These are phyloP conservation scores for Penicillium crystallinum DNA, from an alignment of 495 filamentous ascomycete genomes.

Conservation along the genomic window DNA sequence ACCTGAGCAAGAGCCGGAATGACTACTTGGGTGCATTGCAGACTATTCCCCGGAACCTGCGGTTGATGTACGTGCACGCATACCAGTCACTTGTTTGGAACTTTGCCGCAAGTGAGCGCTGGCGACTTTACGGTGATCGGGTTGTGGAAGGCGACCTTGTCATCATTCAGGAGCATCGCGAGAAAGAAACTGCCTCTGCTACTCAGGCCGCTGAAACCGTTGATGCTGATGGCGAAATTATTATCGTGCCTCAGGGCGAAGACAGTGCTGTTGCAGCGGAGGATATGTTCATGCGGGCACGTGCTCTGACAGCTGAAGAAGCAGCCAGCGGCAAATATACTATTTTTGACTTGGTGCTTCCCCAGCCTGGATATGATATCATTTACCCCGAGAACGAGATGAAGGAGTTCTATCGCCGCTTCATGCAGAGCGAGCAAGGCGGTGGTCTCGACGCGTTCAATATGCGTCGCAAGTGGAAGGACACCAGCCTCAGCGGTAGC, in stretches of 20 bases:
- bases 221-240: conserved; percentile 66
- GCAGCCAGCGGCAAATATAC: conserved; percentile 70
- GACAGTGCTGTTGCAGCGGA: conserved; percentile 52
- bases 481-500: conserved; percentile 80
- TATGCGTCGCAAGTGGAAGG: conserved; percentile 81
- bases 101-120: conserved; percentile 69
- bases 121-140: conserved; percentile 60
- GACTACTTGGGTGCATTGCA: conserved; percentile 79
- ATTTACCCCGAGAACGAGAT: conserved; percentile 81
- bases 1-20: conserved; percentile 48
- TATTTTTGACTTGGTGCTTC: conserved; percentile 89
- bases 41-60: conserved; percentile 68
- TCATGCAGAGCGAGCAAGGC: conserved; percentile 75
- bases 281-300: conserved; percentile 66
- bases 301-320: conserved; percentile 69
- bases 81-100: conserved; percentile 97
- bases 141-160: conserved; percentile 87
- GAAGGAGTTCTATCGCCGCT: conserved; percentile 68
- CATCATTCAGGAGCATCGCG: conserved; percentile 53
- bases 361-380: conserved; percentile 87
- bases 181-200: conserved; percentile 25
- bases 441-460: conserved; percentile 74
- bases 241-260: conserved; percentile 53
- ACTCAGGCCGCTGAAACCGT: conserved; percentile 30
- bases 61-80: conserved; percentile 92